A percentile compares a stretch with the other conserved stretches of the same genome.
Conservation (phyloP, 2,329 filamentous ascomycete species). For the Verticillium alfalfae region DNA sequence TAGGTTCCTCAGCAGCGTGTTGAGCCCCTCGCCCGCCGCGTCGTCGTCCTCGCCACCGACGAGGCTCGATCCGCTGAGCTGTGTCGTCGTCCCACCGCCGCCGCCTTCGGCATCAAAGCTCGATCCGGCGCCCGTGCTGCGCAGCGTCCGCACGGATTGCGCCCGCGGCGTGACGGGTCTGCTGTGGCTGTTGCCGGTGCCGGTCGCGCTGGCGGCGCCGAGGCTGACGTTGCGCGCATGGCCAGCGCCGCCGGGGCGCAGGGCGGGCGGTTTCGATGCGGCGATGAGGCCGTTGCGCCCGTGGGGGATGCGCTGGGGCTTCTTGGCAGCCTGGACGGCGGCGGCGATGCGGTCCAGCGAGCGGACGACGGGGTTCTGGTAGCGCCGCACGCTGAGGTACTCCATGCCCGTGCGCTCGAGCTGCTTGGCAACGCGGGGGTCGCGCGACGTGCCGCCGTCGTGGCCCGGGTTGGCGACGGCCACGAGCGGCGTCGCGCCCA, state of each 20-base stretch:
- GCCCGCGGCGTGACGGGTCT: conserved; percentile 23
- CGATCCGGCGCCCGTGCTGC: conserved; percentile 29
- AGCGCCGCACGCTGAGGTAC: conserved; percentile 67
- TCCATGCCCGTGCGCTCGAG: conserved; percentile 67
- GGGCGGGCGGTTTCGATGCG: neutral
- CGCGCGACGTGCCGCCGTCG: conserved; percentile 43
- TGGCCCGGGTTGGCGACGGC: conserved; percentile 50
- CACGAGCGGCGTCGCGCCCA: conserved; percentile 40
- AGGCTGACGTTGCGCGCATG: conserved; percentile 34
- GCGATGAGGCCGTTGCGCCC: conserved; percentile 27
- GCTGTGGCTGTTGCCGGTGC: conserved; percentile 16
- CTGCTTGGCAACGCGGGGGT: conserved; percentile 59
- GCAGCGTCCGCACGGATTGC: conserved; percentile 24
- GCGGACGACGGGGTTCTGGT: conserved; percentile 64
- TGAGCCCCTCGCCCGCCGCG: conserved; percentile 32
- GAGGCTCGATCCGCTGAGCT: conserved; percentile 44
- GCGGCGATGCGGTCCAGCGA: conserved; percentile 42
- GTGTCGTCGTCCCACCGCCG: conserved; percentile 12
- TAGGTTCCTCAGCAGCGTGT: conserved; percentile 47
- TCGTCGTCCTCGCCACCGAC: conserved; percentile 41
- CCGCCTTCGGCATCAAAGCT: conserved; percentile 38
- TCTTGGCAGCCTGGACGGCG: conserved; percentile 33
- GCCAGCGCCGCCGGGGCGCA: conserved; percentile 15
- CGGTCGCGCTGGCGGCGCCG: conserved; percentile 1
- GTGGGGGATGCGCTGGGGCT: conserved; percentile 40